Evolutionary conservation across 2,329 filamentous ascomycete genomes (phyloP).

Genomic region (Aspergillus carbonarius): DNA sequence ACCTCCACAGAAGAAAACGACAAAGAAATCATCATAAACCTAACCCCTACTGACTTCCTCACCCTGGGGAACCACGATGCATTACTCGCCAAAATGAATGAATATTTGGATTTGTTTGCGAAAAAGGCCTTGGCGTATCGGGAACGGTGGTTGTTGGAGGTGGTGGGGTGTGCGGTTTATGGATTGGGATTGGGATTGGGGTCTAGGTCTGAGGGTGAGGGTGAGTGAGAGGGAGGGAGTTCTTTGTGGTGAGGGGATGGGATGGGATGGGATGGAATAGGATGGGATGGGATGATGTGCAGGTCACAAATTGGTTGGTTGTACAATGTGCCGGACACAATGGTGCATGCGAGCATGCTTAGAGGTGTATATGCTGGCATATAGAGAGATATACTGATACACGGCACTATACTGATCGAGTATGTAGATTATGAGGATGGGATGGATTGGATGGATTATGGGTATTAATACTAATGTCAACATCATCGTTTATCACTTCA

Average conservation of each 20-base stretch:
- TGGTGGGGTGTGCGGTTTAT: conserved; percentile 13
- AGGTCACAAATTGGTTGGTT: not conserved
- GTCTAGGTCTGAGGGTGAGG: not conserved
- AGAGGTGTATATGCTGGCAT: not conserved
- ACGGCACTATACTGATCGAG: not conserved
- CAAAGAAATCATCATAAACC: not conserved
- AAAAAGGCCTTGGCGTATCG: conserved; percentile 2
- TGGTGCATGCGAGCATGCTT: not conserved
- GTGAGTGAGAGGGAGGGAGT: not conserved
- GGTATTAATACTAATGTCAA: not conserved
- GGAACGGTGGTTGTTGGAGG: conserved; percentile 14
- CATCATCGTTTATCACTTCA: not conserved
- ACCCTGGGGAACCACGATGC: not conserved
- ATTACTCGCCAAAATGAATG: not conserved
- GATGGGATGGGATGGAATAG: not conserved
- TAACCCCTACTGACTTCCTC: not conserved
- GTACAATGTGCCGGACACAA: not conserved
- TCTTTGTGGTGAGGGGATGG: no score
- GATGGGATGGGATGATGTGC: not conserved
- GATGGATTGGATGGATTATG: not conserved
- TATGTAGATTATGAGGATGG: not conserved
- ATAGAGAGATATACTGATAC: no score
- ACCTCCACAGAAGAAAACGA: not conserved
- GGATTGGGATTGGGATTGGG: not conserved
- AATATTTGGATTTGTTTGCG: not conserved